Conservation (phyloP, 2,329 filamentous ascomycete genomes). For the Colletotrichum musae region DNA sequence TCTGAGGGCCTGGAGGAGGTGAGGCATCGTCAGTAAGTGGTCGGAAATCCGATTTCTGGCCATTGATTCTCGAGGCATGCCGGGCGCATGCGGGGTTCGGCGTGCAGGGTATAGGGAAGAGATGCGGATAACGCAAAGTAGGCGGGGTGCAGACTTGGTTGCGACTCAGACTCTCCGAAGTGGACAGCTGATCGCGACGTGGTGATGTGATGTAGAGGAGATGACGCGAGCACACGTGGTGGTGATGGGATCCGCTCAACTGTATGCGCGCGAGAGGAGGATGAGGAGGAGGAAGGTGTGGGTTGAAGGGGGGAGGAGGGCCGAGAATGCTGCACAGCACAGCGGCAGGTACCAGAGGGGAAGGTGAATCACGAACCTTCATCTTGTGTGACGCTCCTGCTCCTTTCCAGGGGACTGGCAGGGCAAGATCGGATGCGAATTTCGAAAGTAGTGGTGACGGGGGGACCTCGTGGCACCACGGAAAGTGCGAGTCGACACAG, state of each 20-base stretch:
- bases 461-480: slow-evolving; percentile 28
- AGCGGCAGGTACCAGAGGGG: slow-evolving; percentile 25
- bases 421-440: slow-evolving; percentile 13
- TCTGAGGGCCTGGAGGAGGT: slow-evolving; percentile 78
- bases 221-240: slow-evolving; percentile 20
- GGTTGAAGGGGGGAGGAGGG: slow-evolving; percentile 14
- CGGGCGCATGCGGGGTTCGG: slow-evolving; percentile 41
- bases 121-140: background rate
- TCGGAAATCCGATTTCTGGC: slow-evolving; percentile 40
- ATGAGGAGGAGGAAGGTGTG: background rate
- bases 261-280: background rate
- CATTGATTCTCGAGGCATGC: slow-evolving; percentile 34
- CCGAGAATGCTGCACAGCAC: background rate
- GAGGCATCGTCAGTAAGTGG: slow-evolving; percentile 58
- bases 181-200: background rate
- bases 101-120: slow-evolving; percentile 38
- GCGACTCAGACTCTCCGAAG: slow-evolving; percentile 5
- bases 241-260: slow-evolving; percentile 6
- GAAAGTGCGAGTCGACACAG: slow-evolving; percentile 13
- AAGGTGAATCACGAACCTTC: slow-evolving; percentile 41
- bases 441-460: slow-evolving; percentile 25
- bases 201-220: slow-evolving; percentile 1
- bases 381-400: slow-evolving; percentile 42
- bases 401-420: background rate
- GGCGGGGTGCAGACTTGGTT: no score